Evolutionary conservation across 805 yeast genomes (phyloP).

Genomic region (Jamesozyma jinghongensis): DNA sequence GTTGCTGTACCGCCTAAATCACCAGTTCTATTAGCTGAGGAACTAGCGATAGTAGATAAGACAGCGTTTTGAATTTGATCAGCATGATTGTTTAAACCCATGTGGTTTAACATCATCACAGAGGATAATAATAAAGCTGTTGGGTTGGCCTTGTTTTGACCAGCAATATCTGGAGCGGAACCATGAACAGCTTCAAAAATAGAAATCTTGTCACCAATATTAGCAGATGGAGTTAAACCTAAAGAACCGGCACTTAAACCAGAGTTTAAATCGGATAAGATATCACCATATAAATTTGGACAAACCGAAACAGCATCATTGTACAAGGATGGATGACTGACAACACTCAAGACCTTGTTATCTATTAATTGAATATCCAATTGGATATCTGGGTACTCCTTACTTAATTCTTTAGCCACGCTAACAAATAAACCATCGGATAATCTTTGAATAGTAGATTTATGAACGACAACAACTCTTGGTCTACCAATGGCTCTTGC

Average conservation of each 20-base stretch:
- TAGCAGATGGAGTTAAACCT: slow-evolving; percentile 98
- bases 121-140: slow-evolving; percentile 93
- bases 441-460: slow-evolving; percentile 96
- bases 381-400: slow-evolving; percentile 86
- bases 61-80: slow-evolving; percentile 84
- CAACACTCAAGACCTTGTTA: slow-evolving; percentile 87
- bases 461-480: slow-evolving; percentile 90
- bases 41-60: slow-evolving; percentile 79
- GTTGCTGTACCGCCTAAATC: slow-evolving; percentile 84
- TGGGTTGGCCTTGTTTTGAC: slow-evolving; percentile 98
- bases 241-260: slow-evolving; percentile 94
- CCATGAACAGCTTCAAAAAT: slow-evolving; percentile 99
- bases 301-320: slow-evolving; percentile 84
- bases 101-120: slow-evolving; percentile 98
- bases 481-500: slow-evolving; percentile 83
- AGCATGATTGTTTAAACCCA: slow-evolving; percentile 79
- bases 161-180: slow-evolving; percentile 99
- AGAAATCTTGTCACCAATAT: slow-evolving; percentile 97
- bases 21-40: slow-evolving; percentile 91
- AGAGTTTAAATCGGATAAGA: slow-evolving; percentile 93
- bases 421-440: slow-evolving; percentile 95
- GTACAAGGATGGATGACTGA: slow-evolving; percentile 79
- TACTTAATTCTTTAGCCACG: slow-evolving; percentile 80
- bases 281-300: slow-evolving; percentile 99
- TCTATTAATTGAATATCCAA: slow-evolving; percentile 84